Conservation (phyloP, 2,329 filamentous ascomycete genomes). For the Verticillium nonalfalfae region DNA sequence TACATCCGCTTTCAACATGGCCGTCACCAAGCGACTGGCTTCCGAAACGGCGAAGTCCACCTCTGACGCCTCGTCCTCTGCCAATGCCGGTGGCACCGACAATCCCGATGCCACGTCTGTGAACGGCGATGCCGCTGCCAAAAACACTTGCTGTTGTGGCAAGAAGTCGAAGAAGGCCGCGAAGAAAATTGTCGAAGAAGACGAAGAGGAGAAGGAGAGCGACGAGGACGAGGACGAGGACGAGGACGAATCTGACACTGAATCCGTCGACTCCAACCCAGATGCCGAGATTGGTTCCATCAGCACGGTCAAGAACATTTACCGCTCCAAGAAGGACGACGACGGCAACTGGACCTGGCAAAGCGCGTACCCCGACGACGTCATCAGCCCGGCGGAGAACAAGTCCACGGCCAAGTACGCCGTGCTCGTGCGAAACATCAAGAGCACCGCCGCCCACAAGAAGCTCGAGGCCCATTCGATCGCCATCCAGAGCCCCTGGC, state of each 20-base stretch:
- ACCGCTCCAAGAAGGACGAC: slow-evolving; percentile 35
- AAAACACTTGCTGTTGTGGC: neutral
- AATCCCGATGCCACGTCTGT: neutral
- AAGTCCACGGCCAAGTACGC: slow-evolving; percentile 56
- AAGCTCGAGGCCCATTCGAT: slow-evolving; percentile 56
- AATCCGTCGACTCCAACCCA: neutral
- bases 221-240: neutral
- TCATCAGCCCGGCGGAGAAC: slow-evolving; percentile 52
- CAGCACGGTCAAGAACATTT: slow-evolving; percentile 33
- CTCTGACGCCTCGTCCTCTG: neutral
- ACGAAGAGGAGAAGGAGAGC: neutral
- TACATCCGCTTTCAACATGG: neutral
- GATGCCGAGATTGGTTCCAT: slow-evolving; percentile 22
- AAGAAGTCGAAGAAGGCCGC: neutral
- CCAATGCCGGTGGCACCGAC: neutral
- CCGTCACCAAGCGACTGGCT: neutral
- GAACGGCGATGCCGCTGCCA: neutral
- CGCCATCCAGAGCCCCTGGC: slow-evolving; percentile 54
- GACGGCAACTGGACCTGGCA: slow-evolving; percentile 48
- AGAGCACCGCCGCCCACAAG: slow-evolving; percentile 52
- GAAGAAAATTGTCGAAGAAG: neutral
- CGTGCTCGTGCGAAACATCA: slow-evolving; percentile 51
- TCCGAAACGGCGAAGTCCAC: neutral
- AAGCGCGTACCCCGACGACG: slow-evolving; percentile 45
- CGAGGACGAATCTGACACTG: neutral